Evolutionary conservation across 176 grass and related monocot genomes (phyloP), one percentile per base, ranked within the genome.

Genomic region (Triticum urartu): DNA sequence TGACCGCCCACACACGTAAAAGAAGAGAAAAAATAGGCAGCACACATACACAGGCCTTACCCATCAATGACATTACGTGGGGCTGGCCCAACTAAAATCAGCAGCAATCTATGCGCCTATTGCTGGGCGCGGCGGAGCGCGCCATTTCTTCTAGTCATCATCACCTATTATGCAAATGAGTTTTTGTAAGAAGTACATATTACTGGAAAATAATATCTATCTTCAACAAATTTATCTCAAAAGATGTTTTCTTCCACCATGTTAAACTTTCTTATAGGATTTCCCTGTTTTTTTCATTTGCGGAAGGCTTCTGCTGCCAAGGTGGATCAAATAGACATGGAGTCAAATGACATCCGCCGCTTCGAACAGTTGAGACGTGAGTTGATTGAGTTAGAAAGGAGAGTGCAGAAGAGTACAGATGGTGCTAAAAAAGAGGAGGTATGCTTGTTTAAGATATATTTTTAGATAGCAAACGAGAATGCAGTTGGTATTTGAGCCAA

Each of bases 371-470:
- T 99, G 70, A 93, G 89, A 64, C 80, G 69, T 81, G 90, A 94
- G 72, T 79, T 99, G 64, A 96, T 94, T 67, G 97, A 99, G 56
- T 90, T 99, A 88, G 94, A 94, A 88, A 99, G 88, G 72, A 87
- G 94, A 87, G 97, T 96, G 72, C 97, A 94, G 87, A 94, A 89
- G 91, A 96, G 87, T 86, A 85, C 92, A 83, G 78, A 86, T 83
- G 85, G 85, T 82, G 54, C 87, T 50, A 74, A 84, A 75, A 95
- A 89, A 83, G 89, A 88, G 78, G 83, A 90, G 89, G 97, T 99
- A 96, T 68, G 64, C 43, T 80, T 85, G 60, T 65, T 35, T 91
- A 67, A 89, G 64, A 79, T 64, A 22, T 9, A 35, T 36, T 72
- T 61, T 35, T 50, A 63, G 39, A 81, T 71, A 75, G 52, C 32